Base-by-base conservation (phyloP, 257 asterid genomes). In the Ligustrum vulgare region DNA sequence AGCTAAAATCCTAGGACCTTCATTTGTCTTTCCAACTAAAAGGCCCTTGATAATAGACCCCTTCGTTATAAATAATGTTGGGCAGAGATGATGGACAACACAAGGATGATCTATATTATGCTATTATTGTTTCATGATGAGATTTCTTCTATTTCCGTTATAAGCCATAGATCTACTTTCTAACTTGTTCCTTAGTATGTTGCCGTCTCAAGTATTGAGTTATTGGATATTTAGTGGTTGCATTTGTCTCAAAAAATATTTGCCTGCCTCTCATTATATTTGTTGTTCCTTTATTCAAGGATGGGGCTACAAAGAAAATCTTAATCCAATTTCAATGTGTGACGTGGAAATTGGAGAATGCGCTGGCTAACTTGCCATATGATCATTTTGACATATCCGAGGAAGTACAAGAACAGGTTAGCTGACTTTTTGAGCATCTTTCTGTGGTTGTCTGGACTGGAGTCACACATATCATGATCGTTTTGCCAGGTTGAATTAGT, bases 331-430 rank as follows among this genome's bases (percentile, higher is more conserved):
- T 93, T 82, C 98, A 91, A 82, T 89, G 91, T 62, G 96, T 95
- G 82, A 91, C 99, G 0, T 89, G 91, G 93, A 92, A 90, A 79
- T 74, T 95, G 86, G 97, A 87, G 90, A 93, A 91, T 78, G 90
- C 94, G 2, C 74, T 95, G 74, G 85, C 80, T 36, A 83, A 77
- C 84, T 64, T 95, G 66, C 94, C 96, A 16, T 88, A 80, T 66
- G 89, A 80, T 72, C 88, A 89, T 47, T 86, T 91, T 71, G 96
- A 95, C 54, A 82, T 93, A 79, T 91, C 99, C 16, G 98, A 95
- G 84, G 99, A 95, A 89, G 98, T 95, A 22, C 88, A 83, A 69
- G 99, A 93, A 78, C 99, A 95, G 96, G 99, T 91, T 25, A 66
- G 84, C 77, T 41, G 36, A 12, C 35, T 41, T 75, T 39, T 74